Evolutionary conservation across 441 rosid genomes (phyloP).

Genomic region (Mallotus japonicus): DNA sequence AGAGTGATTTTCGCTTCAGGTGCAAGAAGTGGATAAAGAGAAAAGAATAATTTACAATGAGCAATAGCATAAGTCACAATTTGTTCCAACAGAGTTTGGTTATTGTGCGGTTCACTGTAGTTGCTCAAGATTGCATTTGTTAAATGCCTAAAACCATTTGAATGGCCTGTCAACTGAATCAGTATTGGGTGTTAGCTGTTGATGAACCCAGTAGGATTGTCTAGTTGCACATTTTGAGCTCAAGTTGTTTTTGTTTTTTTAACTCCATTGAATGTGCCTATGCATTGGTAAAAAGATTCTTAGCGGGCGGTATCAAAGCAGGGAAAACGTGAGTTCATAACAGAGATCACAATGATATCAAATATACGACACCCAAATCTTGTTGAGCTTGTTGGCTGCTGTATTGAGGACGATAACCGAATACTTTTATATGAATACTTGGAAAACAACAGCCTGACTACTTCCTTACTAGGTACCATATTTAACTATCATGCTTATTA

Average conservation of each 20-base stretch:
- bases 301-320: conserved; percentile 47
- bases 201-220: neutral
- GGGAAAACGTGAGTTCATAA: conserved; percentile 55
- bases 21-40: conserved; percentile 39
- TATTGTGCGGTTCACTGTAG: neutral
- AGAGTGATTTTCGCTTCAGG: neutral
- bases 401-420: conserved; percentile 51
- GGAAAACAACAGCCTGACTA: conserved; percentile 73
- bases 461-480: conserved; percentile 52
- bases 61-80: conserved; percentile 52
- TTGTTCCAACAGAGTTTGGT: conserved; percentile 53
- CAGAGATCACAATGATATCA: conserved; percentile 60
- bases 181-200: neutral
- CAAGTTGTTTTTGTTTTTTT: neutral
- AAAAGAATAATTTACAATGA: conserved; percentile 72
- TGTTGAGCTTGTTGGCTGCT: conserved; percentile 65
- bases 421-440: conserved; percentile 60
- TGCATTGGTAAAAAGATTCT: neutral
- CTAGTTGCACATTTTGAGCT: neutral
- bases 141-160: neutral
- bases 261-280: neutral
- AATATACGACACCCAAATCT: conserved; percentile 62
- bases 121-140: neutral
- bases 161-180: conserved; percentile 3
- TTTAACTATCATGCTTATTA: neutral